phyloP scores from a whole-genome alignment of 345 rosid genomes.

The Brassica cretica region DNA sequence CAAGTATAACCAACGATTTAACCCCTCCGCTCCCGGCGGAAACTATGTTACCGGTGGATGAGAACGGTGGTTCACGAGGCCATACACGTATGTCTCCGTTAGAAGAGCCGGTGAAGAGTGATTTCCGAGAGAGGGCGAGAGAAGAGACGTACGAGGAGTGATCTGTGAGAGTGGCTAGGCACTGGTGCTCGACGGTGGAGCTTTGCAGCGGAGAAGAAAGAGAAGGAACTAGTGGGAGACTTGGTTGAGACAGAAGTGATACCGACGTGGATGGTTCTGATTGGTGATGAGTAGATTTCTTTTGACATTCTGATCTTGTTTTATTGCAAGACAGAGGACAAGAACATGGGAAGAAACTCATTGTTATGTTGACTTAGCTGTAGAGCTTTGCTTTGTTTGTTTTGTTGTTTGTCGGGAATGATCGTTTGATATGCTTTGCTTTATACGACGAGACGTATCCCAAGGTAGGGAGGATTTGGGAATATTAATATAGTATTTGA shows the following conservation, averaged over 20 bases:
- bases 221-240: constrained; percentile 58
- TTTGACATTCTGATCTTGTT: constrained; percentile 28
- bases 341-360: constrained; percentile 38
- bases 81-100: constrained; percentile 56
- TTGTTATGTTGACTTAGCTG: constrained; percentile 11
- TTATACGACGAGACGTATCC: constrained; percentile 24
- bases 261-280: constrained; percentile 45
- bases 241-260: constrained; percentile 53
- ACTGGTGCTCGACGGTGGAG: constrained; percentile 36
- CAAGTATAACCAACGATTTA: constrained; percentile 53
- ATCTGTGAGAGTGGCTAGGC: constrained; percentile 52
- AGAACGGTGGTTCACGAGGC: constrained; percentile 36
- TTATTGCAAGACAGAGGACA: constrained; percentile 31
- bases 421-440: constrained; percentile 23
- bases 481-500: neutral
- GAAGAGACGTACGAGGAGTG: constrained; percentile 58
- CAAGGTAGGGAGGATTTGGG: constrained; percentile 17
- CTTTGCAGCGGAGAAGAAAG: constrained; percentile 37
- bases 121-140: constrained; percentile 46
- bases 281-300: constrained; percentile 18
- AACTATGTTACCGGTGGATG: constrained; percentile 16
- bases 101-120: constrained; percentile 57
- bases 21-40: constrained; percentile 48
- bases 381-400: constrained; percentile 4
- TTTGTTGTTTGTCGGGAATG: constrained; percentile 34